Base-by-base conservation (phyloP, 768 basidiomycete species). In the Baorangia bicolor region DNA sequence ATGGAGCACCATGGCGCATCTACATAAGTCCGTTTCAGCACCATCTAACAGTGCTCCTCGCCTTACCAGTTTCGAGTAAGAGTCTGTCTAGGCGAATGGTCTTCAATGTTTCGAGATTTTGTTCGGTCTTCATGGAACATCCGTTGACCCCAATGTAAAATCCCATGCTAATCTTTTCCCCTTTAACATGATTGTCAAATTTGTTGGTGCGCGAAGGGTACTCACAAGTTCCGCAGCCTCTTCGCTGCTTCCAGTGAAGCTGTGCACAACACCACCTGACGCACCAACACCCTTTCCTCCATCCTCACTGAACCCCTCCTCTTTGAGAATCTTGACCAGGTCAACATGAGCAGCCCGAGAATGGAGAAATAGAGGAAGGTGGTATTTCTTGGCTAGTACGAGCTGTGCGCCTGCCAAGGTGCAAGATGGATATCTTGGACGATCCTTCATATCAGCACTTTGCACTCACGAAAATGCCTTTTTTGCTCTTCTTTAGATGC, bases 341-440 rank as follows among this genome's bases (percentile, higher is more conserved):
- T 92, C 91, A 2, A 59, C 41, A 62, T 92, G 90, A 2, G 88
- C 86, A n/a, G 86, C 81, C 20, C 92, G 81, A 1, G 85, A 91
- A 69, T 93, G 92, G 4, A 94, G 77, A 69, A 93, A 93, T 21
- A 94, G 69, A 0, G 92, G 91, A 10, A 94, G 77, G 60, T 81
- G 77, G 62, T 87, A 80, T 63, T 84, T 86, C 66, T 87, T 85
- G 5, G 89, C 86, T 8, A 93, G 74, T 2, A 64, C 55, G 8
- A 94, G 76, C 59, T 93, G 86, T 27, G 78, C 73, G 4, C 74
- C 81, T 80, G 59, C 27, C 31, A 2, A 51, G 21, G 2, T 31
- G 34, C 25, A 43, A 28, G 39, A n/a, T 33, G 25, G 21, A 31
- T 31, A 30, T 28, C 20, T 35, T 20, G 5, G 14, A 23, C 31